Evolutionary conservation across 257 asterid genomes (phyloP).

Genomic region (Solanum chiquidenum): DNA sequence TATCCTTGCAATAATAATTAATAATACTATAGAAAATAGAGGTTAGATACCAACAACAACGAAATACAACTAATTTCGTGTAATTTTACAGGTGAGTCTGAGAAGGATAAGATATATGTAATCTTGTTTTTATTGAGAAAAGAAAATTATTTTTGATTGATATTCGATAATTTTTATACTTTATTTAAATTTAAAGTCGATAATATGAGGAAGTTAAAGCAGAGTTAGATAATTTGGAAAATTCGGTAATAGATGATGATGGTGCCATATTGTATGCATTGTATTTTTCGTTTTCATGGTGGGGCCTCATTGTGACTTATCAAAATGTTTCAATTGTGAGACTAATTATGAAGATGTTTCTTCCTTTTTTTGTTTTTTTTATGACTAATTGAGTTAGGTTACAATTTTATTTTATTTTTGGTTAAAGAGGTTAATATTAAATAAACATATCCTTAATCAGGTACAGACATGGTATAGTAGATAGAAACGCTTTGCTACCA

Average conservation of each 20-base stretch:
- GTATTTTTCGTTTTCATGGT: background rate
- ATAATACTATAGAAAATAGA: background rate
- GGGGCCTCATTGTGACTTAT: background rate
- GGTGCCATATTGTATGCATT: background rate
- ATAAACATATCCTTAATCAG: background rate
- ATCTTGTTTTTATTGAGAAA: no score
- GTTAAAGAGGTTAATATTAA: background rate
- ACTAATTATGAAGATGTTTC: background rate
- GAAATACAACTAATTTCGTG: background rate
- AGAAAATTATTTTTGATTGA: no score
- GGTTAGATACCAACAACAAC: background rate
- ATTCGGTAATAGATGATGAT: background rate
- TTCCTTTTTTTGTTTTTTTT: background rate
- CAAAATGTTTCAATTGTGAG: background rate
- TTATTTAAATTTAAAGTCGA: no score
- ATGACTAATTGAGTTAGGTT: background rate
- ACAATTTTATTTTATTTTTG: background rate
- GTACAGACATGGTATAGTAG: background rate
- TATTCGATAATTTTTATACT: no score
- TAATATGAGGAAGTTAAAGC: fast-evolving
- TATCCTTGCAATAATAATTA: background rate
- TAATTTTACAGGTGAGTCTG: background rate
- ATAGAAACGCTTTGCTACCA: background rate
- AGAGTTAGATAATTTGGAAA: background rate
- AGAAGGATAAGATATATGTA: no score